Base-by-base conservation (phyloP, 192 early-diverging fungal species). In the Umbelopsis ramanniana region DNA sequence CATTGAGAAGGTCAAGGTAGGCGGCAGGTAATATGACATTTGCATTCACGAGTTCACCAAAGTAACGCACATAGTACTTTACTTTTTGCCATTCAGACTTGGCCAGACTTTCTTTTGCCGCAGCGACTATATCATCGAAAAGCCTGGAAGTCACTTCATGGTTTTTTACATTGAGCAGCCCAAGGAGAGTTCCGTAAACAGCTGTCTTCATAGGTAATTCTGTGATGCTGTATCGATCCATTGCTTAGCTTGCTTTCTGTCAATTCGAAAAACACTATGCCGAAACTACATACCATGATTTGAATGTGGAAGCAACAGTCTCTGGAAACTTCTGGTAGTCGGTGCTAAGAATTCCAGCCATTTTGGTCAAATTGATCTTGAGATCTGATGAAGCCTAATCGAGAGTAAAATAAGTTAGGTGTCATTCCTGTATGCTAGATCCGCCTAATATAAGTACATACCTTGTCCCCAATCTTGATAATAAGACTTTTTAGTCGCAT, bases 161-260 rank as follows among this genome's bases (percentile, higher is more conserved):
- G 23, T 60, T 74, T n/a, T 69, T 68, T 14, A 57, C 29, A 70
- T 97, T 97, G 33, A 99, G 75, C 22, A 99, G 76, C 35, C 93
- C 95, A 22, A 89, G 87, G 29, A 97, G 81, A 26, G 93, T 91
- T 60, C 90, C 93, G 71, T 94, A 99, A 26, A 94, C 74, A 23
- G 83, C 75, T 21, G 87, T 83, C 66, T 94, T 96, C 70, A 89
- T 85, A 8, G 94, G 91, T 17, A 96, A 72, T 68, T 94, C 90
- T 24, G 80, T 74, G 7, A 94, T 83, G 80, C 93, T 88, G 72
- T 43, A 43, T 43, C 29, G 6, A 43, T 4, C 8, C 40, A 43
- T 43, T 11, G 6, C 8, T 43, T 43, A 43, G 40, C 11, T 33
- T 55, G 17, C 37, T 14, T 29, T 29, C 29, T 68, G 53, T 29